Evolutionary conservation across 495 filamentous ascomycete species (phyloP).

Genomic region (Lepidopterella palustris): DNA sequence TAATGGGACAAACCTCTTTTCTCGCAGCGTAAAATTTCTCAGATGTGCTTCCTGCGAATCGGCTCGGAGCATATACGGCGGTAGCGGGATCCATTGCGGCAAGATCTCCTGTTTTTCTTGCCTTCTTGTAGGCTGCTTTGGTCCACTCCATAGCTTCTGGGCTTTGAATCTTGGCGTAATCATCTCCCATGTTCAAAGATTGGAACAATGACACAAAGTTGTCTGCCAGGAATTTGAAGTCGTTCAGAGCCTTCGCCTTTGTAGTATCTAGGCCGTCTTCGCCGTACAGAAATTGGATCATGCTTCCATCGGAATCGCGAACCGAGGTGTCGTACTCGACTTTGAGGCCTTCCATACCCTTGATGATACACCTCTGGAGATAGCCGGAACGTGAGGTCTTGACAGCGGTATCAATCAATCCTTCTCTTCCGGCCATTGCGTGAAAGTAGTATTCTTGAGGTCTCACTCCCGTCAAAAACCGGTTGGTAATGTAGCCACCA

Average conservation of each 20-base stretch:
- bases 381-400: constrained; percentile 98
- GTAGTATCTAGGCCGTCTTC: constrained; percentile 94
- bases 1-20: constrained; percentile 13
- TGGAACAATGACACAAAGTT: constrained; percentile 59
- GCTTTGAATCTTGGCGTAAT: constrained; percentile 43
- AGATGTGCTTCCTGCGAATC: constrained; percentile 76
- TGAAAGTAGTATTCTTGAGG: constrained; percentile 99
- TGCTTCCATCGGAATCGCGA: constrained; percentile 82
- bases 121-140: constrained; percentile 73
- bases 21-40: constrained; percentile 62
- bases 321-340: constrained; percentile 93
- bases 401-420: constrained; percentile 97
- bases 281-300: constrained; percentile 94
- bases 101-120: constrained; percentile 59
- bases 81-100: constrained; percentile 72
- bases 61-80: constrained; percentile 64
- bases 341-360: constrained; percentile 94
- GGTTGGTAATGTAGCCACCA: constrained; percentile 88
- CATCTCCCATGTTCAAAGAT: constrained; percentile 46
- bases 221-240: constrained; percentile 83
- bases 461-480: constrained; percentile 96
- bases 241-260: constrained; percentile 83
- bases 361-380: constrained; percentile 94
- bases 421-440: constrained; percentile 98
- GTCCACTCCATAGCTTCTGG: constrained; percentile 53